These are phyloP conservation scores for Xylaria grammica DNA, from an alignment of 495 filamentous ascomycete species.

Conservation along the genomic window DNA sequence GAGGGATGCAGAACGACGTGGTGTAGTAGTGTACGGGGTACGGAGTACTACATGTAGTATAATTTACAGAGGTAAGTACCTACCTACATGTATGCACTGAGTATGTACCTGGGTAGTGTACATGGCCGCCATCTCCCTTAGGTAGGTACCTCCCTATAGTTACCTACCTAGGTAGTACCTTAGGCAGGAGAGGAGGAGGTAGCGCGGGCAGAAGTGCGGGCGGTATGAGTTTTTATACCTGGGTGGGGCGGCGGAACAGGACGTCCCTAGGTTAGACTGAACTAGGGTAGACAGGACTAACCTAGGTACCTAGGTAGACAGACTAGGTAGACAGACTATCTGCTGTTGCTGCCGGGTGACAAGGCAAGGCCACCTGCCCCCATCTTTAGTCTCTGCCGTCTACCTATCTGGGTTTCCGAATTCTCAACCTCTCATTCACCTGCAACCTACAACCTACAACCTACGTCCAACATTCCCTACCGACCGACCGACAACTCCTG, in stretches of 20 bases:
- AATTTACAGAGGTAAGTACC: no score
- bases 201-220: no score
- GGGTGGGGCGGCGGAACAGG: slow-evolving; percentile 10
- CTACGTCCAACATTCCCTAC: slow-evolving; percentile 9
- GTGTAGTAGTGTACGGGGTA: no score
- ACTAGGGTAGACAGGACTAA: background rate
- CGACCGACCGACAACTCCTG: slow-evolving; percentile 10
- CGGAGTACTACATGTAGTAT: no score
- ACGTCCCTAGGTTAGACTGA: background rate
- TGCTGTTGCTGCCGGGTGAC: slow-evolving; percentile 18
- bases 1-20: background rate
- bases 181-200: no score
- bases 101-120: no score
- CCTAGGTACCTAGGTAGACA: background rate
- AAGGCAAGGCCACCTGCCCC: slow-evolving; percentile 27
- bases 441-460: slow-evolving; percentile 7
- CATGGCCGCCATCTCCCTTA: background rate
- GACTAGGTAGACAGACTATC: no score
- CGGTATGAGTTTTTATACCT: background rate
- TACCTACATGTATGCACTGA: no score
- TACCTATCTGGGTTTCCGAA: slow-evolving; percentile 22
- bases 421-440: slow-evolving; percentile 24
- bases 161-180: no score
- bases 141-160: no score
- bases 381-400: slow-evolving; percentile 15